Evolutionary conservation across 2,329 filamentous ascomycete species (phyloP), one percentile per base, ranked within the genome.

Genomic region (Cladosporium sp.): DNA sequence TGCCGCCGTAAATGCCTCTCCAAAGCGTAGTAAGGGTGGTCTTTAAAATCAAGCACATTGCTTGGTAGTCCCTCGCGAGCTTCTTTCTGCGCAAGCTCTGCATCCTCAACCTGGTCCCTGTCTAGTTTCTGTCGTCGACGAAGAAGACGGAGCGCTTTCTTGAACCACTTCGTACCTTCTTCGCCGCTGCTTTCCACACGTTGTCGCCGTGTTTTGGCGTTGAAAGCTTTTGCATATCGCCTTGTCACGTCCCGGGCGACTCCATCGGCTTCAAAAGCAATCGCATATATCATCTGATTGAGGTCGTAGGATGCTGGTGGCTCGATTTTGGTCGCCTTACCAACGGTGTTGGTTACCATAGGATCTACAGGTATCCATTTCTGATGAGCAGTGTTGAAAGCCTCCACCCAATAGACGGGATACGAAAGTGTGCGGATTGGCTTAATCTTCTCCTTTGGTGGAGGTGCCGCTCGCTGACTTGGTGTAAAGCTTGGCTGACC

Each of bases 351-450:
- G 0, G 91, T 95, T 2, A 93, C 89, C 0, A 96, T 69, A 0
- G 91, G 83, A 64, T 98, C 93, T 32, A 93, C 81, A 0, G 89
- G 79, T 49, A 95, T 80, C 93, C 93, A 98, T 72, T 89, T 95
- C 64, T 96, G 88, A 56, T 89, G 82, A 0, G 86, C 86, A 47
- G 83, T 75, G 55, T 96, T 91, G 56, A 95, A 87, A 3, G 88
- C 84, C 69, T 98, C 93, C 0, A 96, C 85, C 93, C 93, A 98
- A 64, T 90, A 97, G 3, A 97, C 78, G 0, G 93, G 93, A 60
- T 85, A 88, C 0, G 80, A 68, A 0, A 89, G 91, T 62, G 92
- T 88, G 19, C 77, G 77, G 9, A 85, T 78, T 12, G 63, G 69
- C 16, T 68, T 69, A 29, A 66, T 64, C 19, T 69, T 67, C 60